A percentile compares a stretch with the other conserved stretches of the same genome.
phyloP scores from a whole-genome alignment of 2,329 filamentous ascomycete species.

The Trichoderma sp. region DNA sequence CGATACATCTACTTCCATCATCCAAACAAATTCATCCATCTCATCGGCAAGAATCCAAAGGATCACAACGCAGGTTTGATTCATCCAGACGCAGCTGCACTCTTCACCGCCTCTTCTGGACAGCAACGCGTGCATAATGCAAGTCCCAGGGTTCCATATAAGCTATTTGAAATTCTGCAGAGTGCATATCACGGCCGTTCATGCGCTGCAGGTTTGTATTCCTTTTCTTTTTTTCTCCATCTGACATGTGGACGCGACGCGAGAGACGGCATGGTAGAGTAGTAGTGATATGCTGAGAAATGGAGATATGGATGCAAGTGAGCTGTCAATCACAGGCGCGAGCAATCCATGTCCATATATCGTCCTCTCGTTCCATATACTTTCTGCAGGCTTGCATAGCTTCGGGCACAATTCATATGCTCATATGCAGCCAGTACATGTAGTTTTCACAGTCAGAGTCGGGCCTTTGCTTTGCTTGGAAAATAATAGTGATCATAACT shows the following conservation, averaged over 20 bases:
- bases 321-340: background rate
- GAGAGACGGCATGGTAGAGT: background rate
- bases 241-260: background rate
- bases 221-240: background rate
- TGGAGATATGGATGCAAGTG: background rate
- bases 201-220: conserved; percentile 13
- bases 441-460: background rate
- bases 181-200: background rate
- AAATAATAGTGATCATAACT: background rate
- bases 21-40: background rate
- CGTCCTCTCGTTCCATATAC: background rate
- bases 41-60: background rate
- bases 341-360: background rate
- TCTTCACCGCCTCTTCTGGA: conserved; percentile 9
- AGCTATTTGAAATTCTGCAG: background rate
- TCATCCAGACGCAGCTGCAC: background rate
- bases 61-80: background rate
- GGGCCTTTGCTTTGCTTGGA: background rate
- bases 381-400: background rate
- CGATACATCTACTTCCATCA: background rate
- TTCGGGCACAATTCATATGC: background rate
- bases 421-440: background rate
- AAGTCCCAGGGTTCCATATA: background rate
- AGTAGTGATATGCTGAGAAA: background rate
- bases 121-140: background rate